These are phyloP conservation scores for Malassezia equina DNA, from an alignment of 1,284 basidiomycete species.

Conservation along the genomic window DNA sequence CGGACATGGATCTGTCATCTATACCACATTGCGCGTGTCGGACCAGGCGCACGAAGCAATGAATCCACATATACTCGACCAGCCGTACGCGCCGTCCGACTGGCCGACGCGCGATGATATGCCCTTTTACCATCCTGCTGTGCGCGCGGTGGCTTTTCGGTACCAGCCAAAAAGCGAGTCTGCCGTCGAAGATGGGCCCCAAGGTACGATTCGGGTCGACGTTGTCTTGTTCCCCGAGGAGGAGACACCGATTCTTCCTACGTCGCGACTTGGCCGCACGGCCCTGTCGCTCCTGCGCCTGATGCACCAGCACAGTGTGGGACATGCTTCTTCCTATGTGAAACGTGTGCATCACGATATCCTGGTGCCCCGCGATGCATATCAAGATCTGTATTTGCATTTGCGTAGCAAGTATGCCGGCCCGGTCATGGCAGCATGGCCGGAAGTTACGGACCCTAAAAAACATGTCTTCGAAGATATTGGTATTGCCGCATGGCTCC, in stretches of 20 bases:
- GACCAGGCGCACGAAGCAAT: not conserved
- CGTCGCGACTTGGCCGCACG: constrained; percentile 65
- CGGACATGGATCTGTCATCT: constrained; percentile 2
- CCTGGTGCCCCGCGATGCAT: constrained; percentile 63
- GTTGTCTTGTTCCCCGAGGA: constrained; percentile 12
- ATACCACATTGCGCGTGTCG: constrained; percentile 14
- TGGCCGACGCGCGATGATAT: constrained; percentile 14
- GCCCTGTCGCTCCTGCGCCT: constrained; percentile 69
- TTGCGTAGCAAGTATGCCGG: constrained; percentile 67
- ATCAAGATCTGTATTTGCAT: constrained; percentile 78
- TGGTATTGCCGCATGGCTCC: constrained; percentile 80
- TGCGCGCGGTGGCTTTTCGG: constrained; percentile 35
- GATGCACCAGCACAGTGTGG: constrained; percentile 74
- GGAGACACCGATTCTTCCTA: not conserved
- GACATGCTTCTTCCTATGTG: constrained; percentile 65
- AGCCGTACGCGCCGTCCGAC: not conserved
- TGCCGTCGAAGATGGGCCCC: not conserved
- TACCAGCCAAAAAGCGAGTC: constrained; percentile 7
- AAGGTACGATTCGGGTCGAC: constrained; percentile 11
- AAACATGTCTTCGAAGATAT: constrained; percentile 84
- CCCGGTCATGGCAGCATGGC: constrained; percentile 53
- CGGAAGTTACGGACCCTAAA: constrained; percentile 67
- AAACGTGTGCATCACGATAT: constrained; percentile 79
- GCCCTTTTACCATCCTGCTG: constrained; percentile 44
- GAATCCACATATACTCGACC: not conserved